Conservation (phyloP, 331 rosid genomes). For the Saraca asoca region DNA sequence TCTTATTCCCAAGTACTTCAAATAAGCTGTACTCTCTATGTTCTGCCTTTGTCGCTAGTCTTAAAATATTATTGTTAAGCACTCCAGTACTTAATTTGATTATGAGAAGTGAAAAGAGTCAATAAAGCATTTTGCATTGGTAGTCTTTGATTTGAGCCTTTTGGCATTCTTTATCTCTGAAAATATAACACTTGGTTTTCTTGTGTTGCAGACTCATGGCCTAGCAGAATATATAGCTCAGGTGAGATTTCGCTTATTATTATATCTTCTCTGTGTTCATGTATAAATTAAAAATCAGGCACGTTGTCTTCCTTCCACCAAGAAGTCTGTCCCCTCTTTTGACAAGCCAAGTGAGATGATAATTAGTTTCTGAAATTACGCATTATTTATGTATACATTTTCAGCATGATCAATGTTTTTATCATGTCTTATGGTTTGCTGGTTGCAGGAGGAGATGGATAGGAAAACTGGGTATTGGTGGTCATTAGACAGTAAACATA, state of each 20-base stretch:
- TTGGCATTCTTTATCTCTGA: background rate
- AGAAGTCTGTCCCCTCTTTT: constrained; percentile 17
- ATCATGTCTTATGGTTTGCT: constrained; percentile 28
- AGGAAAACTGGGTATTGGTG: constrained; percentile 97
- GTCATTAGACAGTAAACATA: constrained; percentile 84
- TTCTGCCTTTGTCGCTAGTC: background rate
- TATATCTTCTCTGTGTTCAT: constrained; percentile 4
- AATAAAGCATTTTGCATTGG: constrained; percentile 17
- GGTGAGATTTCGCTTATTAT: constrained; percentile 59
- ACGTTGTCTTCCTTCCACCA: constrained; percentile 14
- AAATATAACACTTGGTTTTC: constrained; percentile 42
- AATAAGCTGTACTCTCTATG: constrained; percentile 26
- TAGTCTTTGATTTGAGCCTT: background rate
- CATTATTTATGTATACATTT: constrained; percentile 9
- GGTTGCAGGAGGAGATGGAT: constrained; percentile 95
- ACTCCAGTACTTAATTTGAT: constrained; percentile 16
- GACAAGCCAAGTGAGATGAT: constrained; percentile 23
- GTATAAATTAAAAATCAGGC: background rate
- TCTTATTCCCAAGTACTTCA: background rate
- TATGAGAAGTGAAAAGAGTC: constrained; percentile 18
- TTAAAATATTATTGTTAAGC: constrained; percentile 20
- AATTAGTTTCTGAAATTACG: constrained; percentile 8
- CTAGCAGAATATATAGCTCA: constrained; percentile 96
- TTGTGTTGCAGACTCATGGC: constrained; percentile 76
- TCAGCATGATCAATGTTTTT: constrained; percentile 16